phyloP scores from a whole-genome alignment of 805 yeast species.

The Wickerhamomyces ciferrii region DNA sequence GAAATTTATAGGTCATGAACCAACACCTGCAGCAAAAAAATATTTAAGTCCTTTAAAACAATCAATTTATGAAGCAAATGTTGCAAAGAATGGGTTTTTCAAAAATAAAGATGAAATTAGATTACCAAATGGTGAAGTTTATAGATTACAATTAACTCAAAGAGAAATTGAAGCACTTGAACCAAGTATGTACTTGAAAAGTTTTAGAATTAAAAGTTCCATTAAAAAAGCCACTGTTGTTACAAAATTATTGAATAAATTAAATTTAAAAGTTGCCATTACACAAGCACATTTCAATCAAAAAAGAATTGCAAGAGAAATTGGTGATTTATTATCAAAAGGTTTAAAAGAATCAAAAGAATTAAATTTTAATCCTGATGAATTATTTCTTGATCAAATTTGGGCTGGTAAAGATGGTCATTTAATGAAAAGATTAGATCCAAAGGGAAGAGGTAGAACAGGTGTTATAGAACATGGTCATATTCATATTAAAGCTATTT shows the following conservation, averaged over 20 bases:
- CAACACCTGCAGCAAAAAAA: slow-evolving; percentile 50
- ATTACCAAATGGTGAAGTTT: slow-evolving; percentile 36
- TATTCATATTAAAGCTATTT: slow-evolving; percentile 75
- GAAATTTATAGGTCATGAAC: slow-evolving; percentile 41
- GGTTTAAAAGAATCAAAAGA: slow-evolving; percentile 67
- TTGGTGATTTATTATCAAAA: slow-evolving; percentile 66
- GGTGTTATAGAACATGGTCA: slow-evolving; percentile 75
- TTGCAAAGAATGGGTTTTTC: slow-evolving; percentile 57
- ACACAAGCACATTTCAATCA: slow-evolving; percentile 88
- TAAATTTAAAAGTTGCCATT: slow-evolving; percentile 73
- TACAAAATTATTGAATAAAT: slow-evolving; percentile 67
- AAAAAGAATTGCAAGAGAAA: slow-evolving; percentile 73
- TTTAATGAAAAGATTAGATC: slow-evolving; percentile 66
- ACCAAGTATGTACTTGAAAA: slow-evolving; percentile 79
- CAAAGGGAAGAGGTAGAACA: slow-evolving; percentile 85
- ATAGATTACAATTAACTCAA: slow-evolving; percentile 50
- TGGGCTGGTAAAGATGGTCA: slow-evolving; percentile 92
- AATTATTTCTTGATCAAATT: slow-evolving; percentile 67
- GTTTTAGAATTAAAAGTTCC: slow-evolving; percentile 81
- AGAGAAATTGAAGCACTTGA: slow-evolving; percentile 76
- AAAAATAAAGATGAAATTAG: slow-evolving; percentile 52
- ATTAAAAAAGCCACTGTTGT: slow-evolving; percentile 83
- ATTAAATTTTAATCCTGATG: slow-evolving; percentile 53
- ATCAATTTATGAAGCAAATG: slow-evolving; percentile 56
- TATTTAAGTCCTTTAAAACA: slow-evolving; percentile 68